phyloP scores from a whole-genome alignment of 2,329 filamentous ascomycete species.

The Aspergillus intermedius region DNA sequence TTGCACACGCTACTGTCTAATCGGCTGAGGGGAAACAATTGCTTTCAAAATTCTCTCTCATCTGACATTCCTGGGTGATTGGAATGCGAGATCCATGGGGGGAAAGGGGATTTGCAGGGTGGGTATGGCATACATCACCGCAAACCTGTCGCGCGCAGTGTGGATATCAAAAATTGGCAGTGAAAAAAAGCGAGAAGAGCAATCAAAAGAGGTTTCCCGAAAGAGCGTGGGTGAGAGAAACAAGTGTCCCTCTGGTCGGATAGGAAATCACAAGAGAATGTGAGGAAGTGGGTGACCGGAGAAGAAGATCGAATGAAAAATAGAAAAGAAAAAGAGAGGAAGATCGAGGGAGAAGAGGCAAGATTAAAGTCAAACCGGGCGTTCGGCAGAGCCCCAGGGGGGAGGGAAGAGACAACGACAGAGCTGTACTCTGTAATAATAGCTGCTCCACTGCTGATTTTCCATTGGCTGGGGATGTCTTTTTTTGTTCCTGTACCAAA shows the following conservation, averaged over 20 bases:
- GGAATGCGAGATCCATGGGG: not conserved
- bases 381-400: too few relatives aligned
- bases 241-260: constrained; percentile 35
- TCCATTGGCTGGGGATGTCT: not conserved
- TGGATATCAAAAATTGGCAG: constrained; percentile 19
- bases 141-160: constrained; percentile 22
- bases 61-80: not conserved
- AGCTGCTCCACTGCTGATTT: not conserved
- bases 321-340: constrained; percentile 12
- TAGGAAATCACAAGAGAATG: constrained; percentile 27
- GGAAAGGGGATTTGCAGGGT: not conserved
- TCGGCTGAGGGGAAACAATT: too few relatives aligned
- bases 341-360: constrained; percentile 18
- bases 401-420: too few relatives aligned
- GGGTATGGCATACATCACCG: constrained; percentile 25
- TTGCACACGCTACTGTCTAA: too few relatives aligned
- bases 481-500: too few relatives aligned
- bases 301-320: constrained; percentile 15
- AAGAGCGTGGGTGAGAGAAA: constrained; percentile 37
- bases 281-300: constrained; percentile 9
- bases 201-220: constrained; percentile 28
- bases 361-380: constrained; percentile 8
- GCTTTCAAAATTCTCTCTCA: too few relatives aligned
- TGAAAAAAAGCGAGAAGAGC: constrained; percentile 10
- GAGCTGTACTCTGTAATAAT: too few relatives aligned